A percentile compares a stretch with the other conserved stretches of the same genome.
Evolutionary conservation across 2,329 filamentous ascomycete species (phyloP).

Genomic region (Thelonectria rubi): DNA sequence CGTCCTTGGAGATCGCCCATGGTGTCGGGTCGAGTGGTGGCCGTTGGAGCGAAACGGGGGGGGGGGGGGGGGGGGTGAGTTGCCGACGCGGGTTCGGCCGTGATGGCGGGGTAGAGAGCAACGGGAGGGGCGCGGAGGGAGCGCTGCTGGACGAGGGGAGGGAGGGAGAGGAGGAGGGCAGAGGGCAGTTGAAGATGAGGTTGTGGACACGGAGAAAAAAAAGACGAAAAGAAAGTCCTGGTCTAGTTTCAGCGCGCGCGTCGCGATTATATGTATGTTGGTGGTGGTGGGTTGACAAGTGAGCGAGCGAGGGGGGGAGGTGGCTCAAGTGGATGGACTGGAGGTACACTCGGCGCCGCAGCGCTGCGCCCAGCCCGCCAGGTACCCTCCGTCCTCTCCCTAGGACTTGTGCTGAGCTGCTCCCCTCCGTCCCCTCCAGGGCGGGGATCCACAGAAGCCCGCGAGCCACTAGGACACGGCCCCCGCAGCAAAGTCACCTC

Average conservation of each 20-base stretch:
- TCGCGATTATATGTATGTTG: conserved; percentile 42
- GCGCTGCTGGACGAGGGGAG: neutral
- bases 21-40: conserved; percentile 28
- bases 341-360: conserved; percentile 11
- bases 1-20: conserved; percentile 62
- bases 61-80: too few relatives aligned
- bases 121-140: conserved; percentile 3
- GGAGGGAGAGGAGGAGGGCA: conserved; percentile 8
- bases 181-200: conserved; percentile 17
- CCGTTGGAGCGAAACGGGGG: conserved; percentile 18
- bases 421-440: conserved; percentile 2
- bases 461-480: conserved; percentile 36
- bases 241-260: conserved; percentile 25
- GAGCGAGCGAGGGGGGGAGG: conserved; percentile 31
- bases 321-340: conserved; percentile 18
- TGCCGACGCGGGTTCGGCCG: conserved; percentile 23
- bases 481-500: conserved; percentile 40
- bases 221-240: conserved; percentile 7
- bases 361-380: conserved; percentile 23
- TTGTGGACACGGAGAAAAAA: conserved; percentile 25
- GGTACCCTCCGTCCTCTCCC: conserved; percentile 13
- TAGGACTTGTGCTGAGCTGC: conserved; percentile 35
- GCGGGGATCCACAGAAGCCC: conserved; percentile 34
- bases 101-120: conserved; percentile 30
- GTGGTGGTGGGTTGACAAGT: conserved; percentile 31